Evolutionary conservation across 1,139 yeast genomes (phyloP).

Genomic region (Debaryomyces sp.): DNA sequence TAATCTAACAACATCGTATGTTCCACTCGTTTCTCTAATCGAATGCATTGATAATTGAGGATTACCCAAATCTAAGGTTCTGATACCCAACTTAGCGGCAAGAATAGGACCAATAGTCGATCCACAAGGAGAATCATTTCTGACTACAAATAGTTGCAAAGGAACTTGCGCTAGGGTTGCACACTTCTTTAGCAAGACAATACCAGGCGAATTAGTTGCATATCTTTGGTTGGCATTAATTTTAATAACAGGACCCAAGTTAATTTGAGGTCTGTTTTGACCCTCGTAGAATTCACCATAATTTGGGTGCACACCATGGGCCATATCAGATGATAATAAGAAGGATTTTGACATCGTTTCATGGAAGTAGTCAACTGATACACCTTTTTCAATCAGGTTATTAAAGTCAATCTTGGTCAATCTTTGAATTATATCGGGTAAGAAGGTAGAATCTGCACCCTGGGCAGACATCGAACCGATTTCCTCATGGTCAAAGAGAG

Average conservation of each 20-base stretch:
- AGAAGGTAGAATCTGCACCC: constrained; percentile 92
- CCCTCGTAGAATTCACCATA: constrained; percentile 75
- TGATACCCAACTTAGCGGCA: constrained; percentile 83
- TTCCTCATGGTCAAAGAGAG: constrained; percentile 94
- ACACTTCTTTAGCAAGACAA: constrained; percentile 71
- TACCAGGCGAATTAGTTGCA: constrained; percentile 91
- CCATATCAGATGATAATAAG: constrained; percentile 91
- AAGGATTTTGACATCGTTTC: constrained; percentile 82
- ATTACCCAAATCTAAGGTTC: constrained; percentile 90
- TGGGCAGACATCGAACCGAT: constrained; percentile 93
- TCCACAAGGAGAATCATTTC: constrained; percentile 94
- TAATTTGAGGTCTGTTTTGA: constrained; percentile 76
- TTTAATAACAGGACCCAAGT: constrained; percentile 90
- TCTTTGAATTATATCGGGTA: constrained; percentile 76
- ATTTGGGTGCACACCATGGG: constrained; percentile 96
- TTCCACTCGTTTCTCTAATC: constrained; percentile 90
- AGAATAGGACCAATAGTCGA: constrained; percentile 95
- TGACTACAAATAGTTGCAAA: constrained; percentile 80
- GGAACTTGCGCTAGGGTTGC: constrained; percentile 72
- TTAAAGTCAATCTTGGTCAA: constrained; percentile 49
- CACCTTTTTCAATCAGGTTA: constrained; percentile 5
- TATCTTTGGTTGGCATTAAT: constrained; percentile 94
- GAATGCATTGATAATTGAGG: constrained; percentile 97
- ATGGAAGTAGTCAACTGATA: constrained; percentile 37
- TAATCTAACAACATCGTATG: constrained; percentile 68